Evolutionary conservation across 768 basidiomycete species (phyloP), one percentile per base, ranked within the genome.

Genomic region (Vishniacozyma victoriae): DNA sequence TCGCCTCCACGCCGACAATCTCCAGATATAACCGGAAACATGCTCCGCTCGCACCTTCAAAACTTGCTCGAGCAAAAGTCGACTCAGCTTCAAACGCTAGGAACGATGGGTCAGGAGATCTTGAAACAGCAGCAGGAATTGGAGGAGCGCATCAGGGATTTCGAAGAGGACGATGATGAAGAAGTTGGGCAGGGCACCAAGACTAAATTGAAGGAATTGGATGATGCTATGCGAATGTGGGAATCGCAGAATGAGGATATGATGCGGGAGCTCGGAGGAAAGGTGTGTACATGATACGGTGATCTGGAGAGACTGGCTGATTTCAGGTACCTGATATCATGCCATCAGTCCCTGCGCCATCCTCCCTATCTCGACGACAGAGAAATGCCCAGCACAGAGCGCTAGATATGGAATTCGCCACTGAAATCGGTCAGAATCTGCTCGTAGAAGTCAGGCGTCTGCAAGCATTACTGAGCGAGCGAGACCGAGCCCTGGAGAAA

Each of bases 391-490:
- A 69, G 37, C 64, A 65, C 40, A 52, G 64, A 46, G 65, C 60
- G 5, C 56, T 67, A 20, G 69, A 59, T 64, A 67, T 75, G 86
- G 93, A 95, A 76, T 96, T 97, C 60, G 93, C 93, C 33, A 92
- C 95, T 61, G 93, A 97, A 76, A 97, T 97, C 48, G 92, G 93
- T 5, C 91, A 87, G 55, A 86, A 86, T 12, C 76, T 96, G 41
- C 77, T 96, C 24, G 85, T 85, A 6, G 93, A 97, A 74, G 89
- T 96, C 38, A 78, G 92, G 37, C 79, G 93, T 35, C 77, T 97
- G 33, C 93, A 97, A 66, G 85, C 84, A 49, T 78, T 97, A 50
- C 80, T 96, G 35, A 85, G 80, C 14, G 93, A 96, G 73, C 81
- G 89, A 44, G 92, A 96, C 73, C 89, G 90, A 72, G 86, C 85